These are phyloP conservation scores for Pistacia integerrima DNA, from an alignment of 345 rosid species.

Conservation along the genomic window DNA sequence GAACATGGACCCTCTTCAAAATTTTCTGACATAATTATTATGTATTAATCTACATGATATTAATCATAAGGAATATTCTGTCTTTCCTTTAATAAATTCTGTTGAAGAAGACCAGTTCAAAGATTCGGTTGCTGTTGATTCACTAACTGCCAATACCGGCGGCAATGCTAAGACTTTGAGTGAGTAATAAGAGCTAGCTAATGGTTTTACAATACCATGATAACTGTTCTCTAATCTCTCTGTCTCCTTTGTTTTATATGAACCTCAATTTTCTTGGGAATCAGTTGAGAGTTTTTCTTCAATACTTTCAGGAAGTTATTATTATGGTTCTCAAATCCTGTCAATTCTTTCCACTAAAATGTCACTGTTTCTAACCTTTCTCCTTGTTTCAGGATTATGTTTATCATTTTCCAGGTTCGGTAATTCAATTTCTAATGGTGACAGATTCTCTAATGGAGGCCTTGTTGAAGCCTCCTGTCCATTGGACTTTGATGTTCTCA, in stretches of 20 bases:
- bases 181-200: not conserved
- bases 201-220: not conserved
- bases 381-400: constrained; percentile 9
- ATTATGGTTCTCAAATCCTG: constrained; percentile 10
- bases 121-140: not conserved
- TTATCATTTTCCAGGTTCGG: constrained; percentile 7
- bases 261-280: not conserved
- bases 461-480: constrained; percentile 30
- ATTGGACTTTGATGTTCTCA: constrained; percentile 26
- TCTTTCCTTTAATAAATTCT: too few species aligned
- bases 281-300: not conserved
- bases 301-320: not conserved
- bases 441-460: not conserved
- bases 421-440: constrained; percentile 2
- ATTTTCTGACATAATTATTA: not conserved
- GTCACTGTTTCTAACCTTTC: constrained; percentile 13
- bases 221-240: not conserved
- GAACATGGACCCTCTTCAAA: not conserved
- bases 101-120: not conserved
- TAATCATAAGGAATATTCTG: too few species aligned
- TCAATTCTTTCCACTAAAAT: constrained; percentile 11
- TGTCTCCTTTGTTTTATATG: not conserved
- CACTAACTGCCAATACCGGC: constrained; percentile 13
- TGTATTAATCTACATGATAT: too few species aligned
- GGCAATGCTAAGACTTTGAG: not conserved